Base-by-base conservation (phyloP, 2,329 filamentous ascomycete species). In the Aspergillus sergii region DNA sequence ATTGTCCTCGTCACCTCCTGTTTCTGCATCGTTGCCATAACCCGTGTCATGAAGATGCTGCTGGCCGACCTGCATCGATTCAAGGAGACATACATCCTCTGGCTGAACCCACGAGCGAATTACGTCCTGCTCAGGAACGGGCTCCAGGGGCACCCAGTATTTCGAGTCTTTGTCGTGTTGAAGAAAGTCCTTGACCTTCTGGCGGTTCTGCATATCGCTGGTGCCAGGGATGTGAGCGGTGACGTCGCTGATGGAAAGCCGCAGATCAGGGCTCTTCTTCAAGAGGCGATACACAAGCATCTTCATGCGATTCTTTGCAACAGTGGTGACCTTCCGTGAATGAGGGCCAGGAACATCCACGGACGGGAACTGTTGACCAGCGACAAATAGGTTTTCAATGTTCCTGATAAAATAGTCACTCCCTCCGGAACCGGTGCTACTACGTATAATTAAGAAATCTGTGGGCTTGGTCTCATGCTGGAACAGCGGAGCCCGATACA, bases 141-240 rank as follows among this genome's bases (percentile, higher is more conserved):
- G 83, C 69, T 97, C 91, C 26, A 88, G 87, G 10, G 96, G 86
- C 32, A 90, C 88, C 95, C 95, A 99, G 36, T 92, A 91, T 72
- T 94, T 94, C 59, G 89, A 86, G 21, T 93, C 91, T 73, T 96
- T 94, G 72, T 95, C 91, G 74, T 97, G 98, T 56, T 89, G 86
- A 69, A 99, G 89, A 76, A 99, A 98, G 71, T 99, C 95, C 73
- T 97, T 95, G 80, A 99, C 89, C 78, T 98, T 97, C 73, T 96
- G 94, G 39, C 95, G 88, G 71, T 97, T 98, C 74, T 98, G 94
- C 61, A 95, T 93, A 74, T 98, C 94, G 23, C 92, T 95, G 7
- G 93, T 95, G 45, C 95, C 94, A 9, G 93, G 92, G 65, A 98
- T 92, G 75, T 99, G 95, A 51, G 89, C 91, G 3, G 94, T 97